These are phyloP conservation scores for Gamarada debralockiae DNA, from an alignment of 495 filamentous ascomycete species.

Conservation along the genomic window DNA sequence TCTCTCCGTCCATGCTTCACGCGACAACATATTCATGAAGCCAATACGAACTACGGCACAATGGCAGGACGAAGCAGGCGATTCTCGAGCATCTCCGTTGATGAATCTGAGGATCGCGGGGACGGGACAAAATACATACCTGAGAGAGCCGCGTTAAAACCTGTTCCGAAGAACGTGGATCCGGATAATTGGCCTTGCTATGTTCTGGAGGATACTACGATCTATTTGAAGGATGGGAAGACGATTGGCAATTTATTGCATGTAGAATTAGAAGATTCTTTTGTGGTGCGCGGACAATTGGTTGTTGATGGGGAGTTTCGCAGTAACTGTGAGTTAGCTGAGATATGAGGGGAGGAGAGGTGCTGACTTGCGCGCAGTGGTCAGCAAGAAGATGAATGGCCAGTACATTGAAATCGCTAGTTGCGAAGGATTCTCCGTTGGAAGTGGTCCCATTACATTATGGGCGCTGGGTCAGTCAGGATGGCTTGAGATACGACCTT, in stretches of 20 bases:
- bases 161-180: background rate
- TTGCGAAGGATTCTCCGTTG: background rate
- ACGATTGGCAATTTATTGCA: slow-evolving; percentile 21
- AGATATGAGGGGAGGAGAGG: background rate
- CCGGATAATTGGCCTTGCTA: slow-evolving; percentile 38
- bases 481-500: slow-evolving; percentile 16
- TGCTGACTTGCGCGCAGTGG: too few species aligned
- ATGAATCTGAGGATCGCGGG: background rate
- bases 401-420: background rate
- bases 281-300: background rate
- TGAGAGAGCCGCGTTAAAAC: background rate
- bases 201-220: slow-evolving; percentile 39
- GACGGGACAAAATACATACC: background rate
- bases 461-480: slow-evolving; percentile 35
- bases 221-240: slow-evolving; percentile 36
- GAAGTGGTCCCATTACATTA: background rate
- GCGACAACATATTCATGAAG: too few species aligned
- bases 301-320: background rate
- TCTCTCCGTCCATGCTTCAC: too few species aligned
- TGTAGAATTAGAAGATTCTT: background rate
- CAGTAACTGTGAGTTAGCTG: background rate
- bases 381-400: background rate
- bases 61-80: too few species aligned
- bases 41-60: too few species aligned
- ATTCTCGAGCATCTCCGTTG: background rate